Base-by-base conservation (phyloP, 2,329 filamentous ascomycete species). In the Penicillium sp. region DNA sequence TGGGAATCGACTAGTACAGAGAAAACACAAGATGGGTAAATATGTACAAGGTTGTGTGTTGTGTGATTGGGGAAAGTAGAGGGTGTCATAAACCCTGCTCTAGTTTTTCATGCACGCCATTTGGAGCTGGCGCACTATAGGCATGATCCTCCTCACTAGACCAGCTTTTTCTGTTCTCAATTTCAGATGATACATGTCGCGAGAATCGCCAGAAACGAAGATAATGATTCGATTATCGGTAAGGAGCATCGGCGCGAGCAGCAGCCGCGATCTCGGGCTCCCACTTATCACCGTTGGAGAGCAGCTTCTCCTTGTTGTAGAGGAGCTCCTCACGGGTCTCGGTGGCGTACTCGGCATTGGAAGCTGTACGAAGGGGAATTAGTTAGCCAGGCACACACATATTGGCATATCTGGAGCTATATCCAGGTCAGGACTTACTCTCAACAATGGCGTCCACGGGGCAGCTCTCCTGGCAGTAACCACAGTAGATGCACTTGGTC, bases 401-500 rank as follows among this genome's bases (percentile, higher is more conserved):
- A 29, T 37, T 8, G 20, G 11, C 37, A 40, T 40, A 20, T 26
- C n/a, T n/a, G 22, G 23, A 49, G 46, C 46, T 49, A 26, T 49
- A 20, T 40, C 29, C 26, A 8, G 37, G 73, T 60, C 72, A 61
- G 45, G 4, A 74, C 81, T 71, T 72, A 84, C 83, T 84, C 74
- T 90, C 88, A 56, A 90, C 88, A 75, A 90, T 99, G 57, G 94
- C 94, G 78, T 99, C 94, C 53, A 99, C 94, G 43, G 94, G 94
- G 80, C 94, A 99, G 63, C 90, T 96, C 82, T 99, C 94, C 81
- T 97, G 93, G 85, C 94, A 97, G 81, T 96, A 95, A 49, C 94
- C 94, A 76, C 94, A 97, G 86, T 97, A 99, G 78, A 99, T 99
- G 81, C 94, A 99, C 84, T 99, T 99, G 71, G 94, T 97, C 94